phyloP scores from a whole-genome alignment of 2,329 filamentous ascomycete genomes.

The Ciborinia camelliae region DNA sequence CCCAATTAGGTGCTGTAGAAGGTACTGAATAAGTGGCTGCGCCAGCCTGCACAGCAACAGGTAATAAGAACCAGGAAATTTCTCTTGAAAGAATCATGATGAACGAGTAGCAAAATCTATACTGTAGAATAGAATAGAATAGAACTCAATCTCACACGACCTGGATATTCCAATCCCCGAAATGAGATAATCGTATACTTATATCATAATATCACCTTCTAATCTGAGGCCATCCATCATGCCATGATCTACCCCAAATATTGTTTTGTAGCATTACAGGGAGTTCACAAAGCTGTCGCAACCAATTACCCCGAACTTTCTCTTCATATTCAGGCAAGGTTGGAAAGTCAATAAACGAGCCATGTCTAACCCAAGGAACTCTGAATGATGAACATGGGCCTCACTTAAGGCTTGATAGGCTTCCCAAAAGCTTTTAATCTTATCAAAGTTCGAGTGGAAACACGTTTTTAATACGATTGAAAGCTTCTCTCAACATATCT shows the following conservation, averaged over 20 bases:
- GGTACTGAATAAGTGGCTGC: slow-evolving; percentile 29
- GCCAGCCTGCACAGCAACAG: slow-evolving; percentile 2
- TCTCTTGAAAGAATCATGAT: not conserved
- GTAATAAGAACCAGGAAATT: not conserved
- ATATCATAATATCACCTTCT: not conserved
- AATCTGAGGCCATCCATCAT: too few species aligned
- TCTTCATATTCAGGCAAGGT: too few species aligned
- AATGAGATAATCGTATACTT: slow-evolving; percentile 1
- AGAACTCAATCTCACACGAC: not conserved
- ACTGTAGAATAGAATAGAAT: too few species aligned
- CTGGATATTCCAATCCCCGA: too few species aligned
- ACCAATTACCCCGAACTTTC: slow-evolving; percentile 9
- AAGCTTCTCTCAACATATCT: too few species aligned
- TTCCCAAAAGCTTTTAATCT: too few species aligned
- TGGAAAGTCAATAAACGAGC: too few species aligned
- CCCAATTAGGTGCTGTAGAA: slow-evolving; percentile 24
- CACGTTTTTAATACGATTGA: too few species aligned
- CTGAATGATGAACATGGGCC: too few species aligned
- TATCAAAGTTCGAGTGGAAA: too few species aligned
- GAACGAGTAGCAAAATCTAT: not conserved
- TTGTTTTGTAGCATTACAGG: not conserved
- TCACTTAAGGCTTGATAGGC: too few species aligned
- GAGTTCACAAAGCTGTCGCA: slow-evolving; percentile 1
- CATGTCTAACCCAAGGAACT: too few species aligned
- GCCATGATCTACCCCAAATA: not conserved